phyloP scores from a whole-genome alignment of 805 yeast species.

The Metschnikowia shivogae region DNA sequence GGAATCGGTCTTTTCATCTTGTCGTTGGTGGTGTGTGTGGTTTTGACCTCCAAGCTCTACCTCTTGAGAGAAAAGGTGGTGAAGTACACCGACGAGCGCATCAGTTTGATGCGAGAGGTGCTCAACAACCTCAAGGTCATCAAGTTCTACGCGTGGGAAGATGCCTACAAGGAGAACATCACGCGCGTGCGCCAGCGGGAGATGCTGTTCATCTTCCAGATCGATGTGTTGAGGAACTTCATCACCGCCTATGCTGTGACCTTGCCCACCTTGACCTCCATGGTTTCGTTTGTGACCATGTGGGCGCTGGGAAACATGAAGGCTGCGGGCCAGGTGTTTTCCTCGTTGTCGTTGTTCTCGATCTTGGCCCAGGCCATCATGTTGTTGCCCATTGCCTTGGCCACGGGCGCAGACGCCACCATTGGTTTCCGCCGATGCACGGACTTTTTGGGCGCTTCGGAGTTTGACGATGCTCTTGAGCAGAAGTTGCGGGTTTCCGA shows the following conservation, averaged over 20 bases:
- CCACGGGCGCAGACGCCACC: slow-evolving; percentile 43
- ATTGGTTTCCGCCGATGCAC: slow-evolving; percentile 33
- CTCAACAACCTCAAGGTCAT: slow-evolving; percentile 39
- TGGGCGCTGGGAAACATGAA: slow-evolving; percentile 41
- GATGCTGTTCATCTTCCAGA: slow-evolving; percentile 39
- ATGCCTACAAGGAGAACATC: slow-evolving; percentile 36
- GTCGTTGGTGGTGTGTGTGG: slow-evolving; percentile 32
- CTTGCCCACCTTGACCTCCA: slow-evolving; percentile 40
- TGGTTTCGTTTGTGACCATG: slow-evolving; percentile 43
- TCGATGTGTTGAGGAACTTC: slow-evolving; percentile 39
- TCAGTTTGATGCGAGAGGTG: slow-evolving; percentile 41
- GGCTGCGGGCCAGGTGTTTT: slow-evolving; percentile 38
- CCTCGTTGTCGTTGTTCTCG: slow-evolving; percentile 39
- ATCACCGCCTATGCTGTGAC: slow-evolving; percentile 43
- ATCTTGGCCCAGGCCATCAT: slow-evolving; percentile 43
- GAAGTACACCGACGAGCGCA: slow-evolving; percentile 39
- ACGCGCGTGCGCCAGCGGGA: slow-evolving; percentile 35
- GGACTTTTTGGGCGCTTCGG: slow-evolving; percentile 21
- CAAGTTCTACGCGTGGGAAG: slow-evolving; percentile 46
- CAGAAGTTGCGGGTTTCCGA: slow-evolving; percentile 5
- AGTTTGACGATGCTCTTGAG: slow-evolving; percentile 14
- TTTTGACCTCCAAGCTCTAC: slow-evolving; percentile 33
- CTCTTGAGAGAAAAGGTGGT: slow-evolving; percentile 33
- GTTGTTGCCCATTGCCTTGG: slow-evolving; percentile 42
- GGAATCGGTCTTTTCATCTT: slow-evolving; percentile 40